Base-by-base conservation (phyloP, 176 grass and related monocot species). In the Bolboschoenus planiculmis region DNA sequence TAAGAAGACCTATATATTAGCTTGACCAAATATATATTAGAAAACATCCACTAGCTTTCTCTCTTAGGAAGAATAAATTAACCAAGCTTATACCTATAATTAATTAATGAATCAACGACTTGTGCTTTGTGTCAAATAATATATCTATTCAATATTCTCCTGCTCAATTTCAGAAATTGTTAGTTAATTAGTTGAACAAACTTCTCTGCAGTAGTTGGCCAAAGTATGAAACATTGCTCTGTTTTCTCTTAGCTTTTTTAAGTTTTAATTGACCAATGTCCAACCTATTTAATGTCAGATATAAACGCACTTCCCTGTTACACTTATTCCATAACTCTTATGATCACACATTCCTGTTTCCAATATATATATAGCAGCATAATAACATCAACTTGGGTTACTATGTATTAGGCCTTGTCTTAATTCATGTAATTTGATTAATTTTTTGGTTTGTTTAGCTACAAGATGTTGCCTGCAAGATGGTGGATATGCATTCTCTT, bases 401-500 rank as follows among this genome's bases (percentile, higher is more conserved):
- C 67, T 62, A 78, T 64, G 51, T 73, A 85, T 77, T 64, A 85
- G 24, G 30, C 16, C 58, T 42, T 70, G 15, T 40, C 14, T 54
- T 8, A 30, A 34, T 33, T 48, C 27, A 51, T 51, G 33, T 72
- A 50, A 15, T 36, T 83, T 24, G 24, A 59, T 74, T 48, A 73
- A 37, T 55, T 44, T 39, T 78, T 62, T 84, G n/a, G 29, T 85
- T 56, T 85, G 13, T 70, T 77, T 26, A 78, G 72, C 10, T 40
- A 21, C 68, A 90, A 34, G 54, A 92, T 97, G 94, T 50, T 71
- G 86, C 64, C 3, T 1, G 68, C 78, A 83, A 55, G 82, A 90
- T 86, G 89, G 89, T 83, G 86, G 48, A 84, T 84, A 55, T 72
- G 85, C 73, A 21, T 87, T 34, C 21, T 92, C 20, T 4, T 90